Conservation (phyloP, 768 basidiomycete genomes). For the Epithele typhae region DNA sequence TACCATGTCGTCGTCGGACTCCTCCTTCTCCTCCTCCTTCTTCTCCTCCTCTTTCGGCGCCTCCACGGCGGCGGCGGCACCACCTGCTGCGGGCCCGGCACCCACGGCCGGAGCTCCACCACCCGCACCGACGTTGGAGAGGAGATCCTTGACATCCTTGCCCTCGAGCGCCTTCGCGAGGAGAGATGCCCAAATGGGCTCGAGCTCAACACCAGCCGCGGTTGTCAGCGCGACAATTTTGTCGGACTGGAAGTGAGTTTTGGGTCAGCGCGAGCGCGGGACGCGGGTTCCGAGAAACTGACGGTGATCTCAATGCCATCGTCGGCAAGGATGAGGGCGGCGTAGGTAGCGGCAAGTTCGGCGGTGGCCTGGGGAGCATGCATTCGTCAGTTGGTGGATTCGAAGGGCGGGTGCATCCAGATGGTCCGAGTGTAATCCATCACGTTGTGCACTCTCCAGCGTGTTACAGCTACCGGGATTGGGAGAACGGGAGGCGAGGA, state of each 20-base stretch:
- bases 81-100: conserved; percentile 49
- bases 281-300: conserved; percentile 29
- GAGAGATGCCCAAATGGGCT: conserved; percentile 96
- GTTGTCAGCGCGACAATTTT: conserved; percentile 84
- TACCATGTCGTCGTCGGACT: conserved; percentile 89
- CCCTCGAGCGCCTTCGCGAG: conserved; percentile 98
- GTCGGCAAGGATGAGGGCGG: conserved; percentile 97
- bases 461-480: not conserved
- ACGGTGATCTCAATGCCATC: conserved; percentile 97
- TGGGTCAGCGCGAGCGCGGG: not conserved
- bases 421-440: conserved; percentile 6
- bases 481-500: not conserved
- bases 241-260: conserved; percentile 61
- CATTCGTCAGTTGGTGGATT: not conserved
- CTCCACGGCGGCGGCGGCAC: conserved; percentile 58
- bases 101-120: conserved; percentile 85
- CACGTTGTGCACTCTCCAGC: not conserved
- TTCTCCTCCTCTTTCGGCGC: conserved; percentile 77
- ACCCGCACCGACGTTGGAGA: conserved; percentile 85
- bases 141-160: conserved; percentile 93
- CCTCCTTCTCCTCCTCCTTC: conserved; percentile 86
- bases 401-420: conserved; percentile 6
- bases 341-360: conserved; percentile 94
- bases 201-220: conserved; percentile 83
- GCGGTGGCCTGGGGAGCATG: conserved; percentile 38